Base-by-base conservation (phyloP, 2,329 filamentous ascomycete genomes). In the Talaromyces sp. region DNA sequence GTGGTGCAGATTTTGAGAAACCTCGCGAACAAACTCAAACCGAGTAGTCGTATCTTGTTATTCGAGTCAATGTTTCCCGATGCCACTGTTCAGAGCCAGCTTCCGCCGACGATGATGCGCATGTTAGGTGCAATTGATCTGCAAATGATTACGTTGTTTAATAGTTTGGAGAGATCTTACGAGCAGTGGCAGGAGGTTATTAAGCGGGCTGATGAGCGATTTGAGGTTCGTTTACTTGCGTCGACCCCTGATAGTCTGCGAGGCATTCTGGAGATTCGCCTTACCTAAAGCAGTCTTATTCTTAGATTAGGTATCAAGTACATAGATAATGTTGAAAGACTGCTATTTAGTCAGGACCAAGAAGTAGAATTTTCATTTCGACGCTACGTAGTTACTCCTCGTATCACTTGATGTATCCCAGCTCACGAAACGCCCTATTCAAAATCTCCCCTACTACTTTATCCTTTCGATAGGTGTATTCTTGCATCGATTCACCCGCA, bases 401-500 rank as follows among this genome's bases (percentile, higher is more conserved):
- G 49, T 53, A 15, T 45, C 10, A 60, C 19, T 62, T 40, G 17
- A 64, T 58, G 40, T 64, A 64, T 1, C 61, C 61, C 38, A 64
- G 22, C 10, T 40, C 34, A 25, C 61, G 61, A 58, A 78, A 78
- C n/a, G 75, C 77, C 58, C 72, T 75, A 22, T 68, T 65, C 61
- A 78, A 63, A 40, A 84, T 83, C 61, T 77, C 76, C 27, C 72
- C 70, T 53, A 83, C 76, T 1, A 77, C 74, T 0, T 70, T 67
- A 22, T 83, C 74, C 70, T 84, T 83, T 27, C 80, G 73, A 1
- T 66, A 47, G 60, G 76, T 83, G 66, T 84, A 84, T 17, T 76
- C 69, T 69, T 70, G 70, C 27, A 78, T 71, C 5, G 67, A 69
- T 67, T 78, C 79, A 2, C 75, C 78, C 11, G 69, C 67, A 13